Percentiles rank a stretch among this genome's conserved stretches.
Conservation (phyloP, 176 grass and related monocot genomes). For the Saccharum spontaneum region DNA sequence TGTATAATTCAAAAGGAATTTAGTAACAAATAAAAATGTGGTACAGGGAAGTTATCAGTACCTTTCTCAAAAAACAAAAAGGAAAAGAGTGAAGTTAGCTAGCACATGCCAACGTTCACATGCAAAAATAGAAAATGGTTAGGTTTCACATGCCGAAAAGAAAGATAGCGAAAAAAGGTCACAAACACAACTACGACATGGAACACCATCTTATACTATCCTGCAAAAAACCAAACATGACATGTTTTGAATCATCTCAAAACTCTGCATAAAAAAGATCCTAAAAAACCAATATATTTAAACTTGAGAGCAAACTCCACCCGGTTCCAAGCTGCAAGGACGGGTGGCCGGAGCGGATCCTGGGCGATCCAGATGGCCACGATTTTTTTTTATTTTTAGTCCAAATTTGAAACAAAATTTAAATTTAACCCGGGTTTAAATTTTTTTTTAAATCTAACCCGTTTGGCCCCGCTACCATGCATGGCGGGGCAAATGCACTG, state of each 20-base stretch:
- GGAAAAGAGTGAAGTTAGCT: background rate
- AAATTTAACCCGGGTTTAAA: too few species aligned
- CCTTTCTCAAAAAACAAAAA: background rate
- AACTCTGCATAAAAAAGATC: background rate
- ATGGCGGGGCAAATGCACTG: too few species aligned
- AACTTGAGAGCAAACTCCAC: background rate
- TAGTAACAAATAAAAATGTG: background rate
- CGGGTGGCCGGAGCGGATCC: conserved; percentile 29
- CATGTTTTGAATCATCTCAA: background rate
- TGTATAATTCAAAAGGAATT: background rate
- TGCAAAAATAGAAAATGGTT: background rate
- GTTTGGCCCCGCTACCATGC: too few species aligned
- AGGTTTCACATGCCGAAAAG: background rate
- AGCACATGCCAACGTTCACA: background rate
- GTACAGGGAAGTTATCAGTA: background rate
- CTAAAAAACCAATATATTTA: background rate
- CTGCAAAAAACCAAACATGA: background rate
- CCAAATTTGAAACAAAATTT: too few species aligned
- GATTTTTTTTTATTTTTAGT: too few species aligned
- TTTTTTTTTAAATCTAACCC: too few species aligned
- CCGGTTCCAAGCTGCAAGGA: background rate
- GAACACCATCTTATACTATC: background rate
- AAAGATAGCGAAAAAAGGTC: background rate
- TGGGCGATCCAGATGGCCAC: conserved; percentile 5
- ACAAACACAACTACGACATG: background rate